Percentiles rank a stretch among this genome's conserved stretches.
Conservation (phyloP, 371 early-diverging fungal species). For the Dentiscutata heterogama region DNA sequence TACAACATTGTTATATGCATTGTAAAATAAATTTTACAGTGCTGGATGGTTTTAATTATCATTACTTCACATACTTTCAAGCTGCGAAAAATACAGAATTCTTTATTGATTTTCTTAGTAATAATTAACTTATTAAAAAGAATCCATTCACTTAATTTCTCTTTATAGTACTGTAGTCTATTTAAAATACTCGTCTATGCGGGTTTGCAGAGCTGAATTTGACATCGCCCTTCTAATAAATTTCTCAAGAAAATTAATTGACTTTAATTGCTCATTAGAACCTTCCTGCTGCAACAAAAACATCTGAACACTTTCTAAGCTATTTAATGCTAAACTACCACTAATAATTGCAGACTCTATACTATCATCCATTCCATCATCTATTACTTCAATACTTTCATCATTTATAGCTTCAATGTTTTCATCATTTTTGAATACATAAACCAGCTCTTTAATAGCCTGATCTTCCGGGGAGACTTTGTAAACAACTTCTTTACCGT, state of each 20-base stretch:
- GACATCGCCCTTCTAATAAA: not conserved
- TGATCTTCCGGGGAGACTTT: not conserved
- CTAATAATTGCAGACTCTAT: constrained; percentile 13
- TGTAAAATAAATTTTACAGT: no score
- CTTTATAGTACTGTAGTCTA: no score
- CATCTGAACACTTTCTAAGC: constrained; percentile 1
- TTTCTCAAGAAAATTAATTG: not conserved
- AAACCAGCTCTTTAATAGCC: not conserved
- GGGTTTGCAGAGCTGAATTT: not conserved
- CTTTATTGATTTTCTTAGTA: no score
- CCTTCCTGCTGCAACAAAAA: constrained; percentile 25
- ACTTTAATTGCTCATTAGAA: constrained; percentile 8
- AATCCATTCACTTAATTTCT: no score
- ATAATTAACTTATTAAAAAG: no score
- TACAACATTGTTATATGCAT: no score
- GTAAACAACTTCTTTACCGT: constrained; percentile 7
- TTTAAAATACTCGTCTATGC: not conserved
- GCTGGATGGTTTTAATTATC: no score
- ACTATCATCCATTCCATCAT: constrained; percentile 27
- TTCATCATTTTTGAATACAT: no score
- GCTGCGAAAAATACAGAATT: not conserved
- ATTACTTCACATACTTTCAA: not conserved
- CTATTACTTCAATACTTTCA: not conserved
- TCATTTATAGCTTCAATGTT: not conserved
- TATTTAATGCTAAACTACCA: not conserved